These are phyloP conservation scores for Polytrichum commune DNA, from an alignment of 225 moss, liverwort and hornwort species.

Conservation along the genomic window DNA sequence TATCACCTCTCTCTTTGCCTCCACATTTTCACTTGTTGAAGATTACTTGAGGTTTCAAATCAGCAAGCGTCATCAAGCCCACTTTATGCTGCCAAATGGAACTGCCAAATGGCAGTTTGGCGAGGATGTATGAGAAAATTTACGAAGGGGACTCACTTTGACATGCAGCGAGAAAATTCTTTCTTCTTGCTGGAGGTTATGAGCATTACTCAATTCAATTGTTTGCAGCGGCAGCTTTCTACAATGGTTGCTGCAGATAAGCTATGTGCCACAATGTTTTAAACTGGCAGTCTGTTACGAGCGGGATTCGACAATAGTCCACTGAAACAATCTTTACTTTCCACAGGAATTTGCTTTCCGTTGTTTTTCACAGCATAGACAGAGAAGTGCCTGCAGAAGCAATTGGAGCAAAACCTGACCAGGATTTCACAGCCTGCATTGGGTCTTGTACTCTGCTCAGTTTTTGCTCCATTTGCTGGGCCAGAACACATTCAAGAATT, in stretches of 20 bases:
- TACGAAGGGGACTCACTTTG: too few species aligned
- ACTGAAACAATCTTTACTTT: neutral
- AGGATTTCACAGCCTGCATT: constrained; percentile 12
- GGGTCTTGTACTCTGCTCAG: constrained; percentile 17
- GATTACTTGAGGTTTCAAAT: neutral
- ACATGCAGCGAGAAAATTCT: too few species aligned
- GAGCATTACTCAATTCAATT: too few species aligned
- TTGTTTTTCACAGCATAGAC: neutral
- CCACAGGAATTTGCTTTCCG: constrained; percentile 1
- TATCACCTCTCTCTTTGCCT: neutral
- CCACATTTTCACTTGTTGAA: neutral
- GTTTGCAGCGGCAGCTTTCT: neutral
- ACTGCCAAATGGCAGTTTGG: too few species aligned
- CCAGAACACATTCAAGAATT: too few species aligned
- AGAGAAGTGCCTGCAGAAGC: constrained; percentile 10
- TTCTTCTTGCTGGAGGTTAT: too few species aligned
- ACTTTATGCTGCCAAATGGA: too few species aligned
- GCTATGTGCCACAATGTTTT: neutral
- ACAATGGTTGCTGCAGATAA: neutral
- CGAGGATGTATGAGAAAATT: too few species aligned
- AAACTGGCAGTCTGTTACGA: too few species aligned
- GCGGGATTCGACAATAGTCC: neutral
- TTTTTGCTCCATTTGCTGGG: constrained; percentile 19
- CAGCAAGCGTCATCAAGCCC: neutral
- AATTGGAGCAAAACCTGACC: constrained; percentile 20